Conservation (phyloP, 345 rosid genomes). For the Heritiera littoralis region DNA sequence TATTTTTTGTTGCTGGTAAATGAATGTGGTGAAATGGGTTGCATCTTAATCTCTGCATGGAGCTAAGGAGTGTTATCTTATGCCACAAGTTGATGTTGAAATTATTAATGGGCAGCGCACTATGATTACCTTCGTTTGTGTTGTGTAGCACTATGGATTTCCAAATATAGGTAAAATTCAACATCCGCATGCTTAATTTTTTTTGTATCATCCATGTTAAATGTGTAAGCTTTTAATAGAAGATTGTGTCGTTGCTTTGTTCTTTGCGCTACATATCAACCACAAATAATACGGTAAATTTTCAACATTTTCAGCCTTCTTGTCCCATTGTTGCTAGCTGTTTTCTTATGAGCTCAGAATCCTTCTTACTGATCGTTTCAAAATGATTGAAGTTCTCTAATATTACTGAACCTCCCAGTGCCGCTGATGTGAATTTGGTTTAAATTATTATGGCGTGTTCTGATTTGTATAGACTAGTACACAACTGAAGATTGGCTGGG, state of each 20-base stretch:
- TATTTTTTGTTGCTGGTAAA: constrained; percentile 22
- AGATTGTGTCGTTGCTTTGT: constrained; percentile 4
- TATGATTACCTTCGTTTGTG: constrained; percentile 21
- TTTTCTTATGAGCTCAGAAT: background rate
- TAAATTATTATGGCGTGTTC: too few species aligned
- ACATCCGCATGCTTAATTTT: background rate
- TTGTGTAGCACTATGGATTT: constrained; percentile 22
- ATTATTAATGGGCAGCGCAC: constrained; percentile 16
- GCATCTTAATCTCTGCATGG: constrained; percentile 2
- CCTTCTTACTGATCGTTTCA: background rate
- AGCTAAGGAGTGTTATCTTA: constrained; percentile 19
- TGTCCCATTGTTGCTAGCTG: background rate
- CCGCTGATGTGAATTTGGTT: too few species aligned
- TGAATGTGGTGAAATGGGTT: constrained; percentile 25
- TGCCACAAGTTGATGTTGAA: constrained; percentile 24
- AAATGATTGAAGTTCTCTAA: background rate
- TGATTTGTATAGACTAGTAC: too few species aligned
- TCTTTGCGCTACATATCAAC: background rate
- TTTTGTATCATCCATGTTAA: constrained; percentile 12
- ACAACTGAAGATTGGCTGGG: too few species aligned
- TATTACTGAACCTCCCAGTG: background rate
- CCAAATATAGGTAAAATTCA: constrained; percentile 20
- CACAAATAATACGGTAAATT: background rate
- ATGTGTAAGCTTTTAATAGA: constrained; percentile 18
- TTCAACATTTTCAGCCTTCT: background rate